Evolutionary conservation across 2,329 filamentous ascomycete genomes (phyloP).

Genomic region (Alternaria ethzedia): DNA sequence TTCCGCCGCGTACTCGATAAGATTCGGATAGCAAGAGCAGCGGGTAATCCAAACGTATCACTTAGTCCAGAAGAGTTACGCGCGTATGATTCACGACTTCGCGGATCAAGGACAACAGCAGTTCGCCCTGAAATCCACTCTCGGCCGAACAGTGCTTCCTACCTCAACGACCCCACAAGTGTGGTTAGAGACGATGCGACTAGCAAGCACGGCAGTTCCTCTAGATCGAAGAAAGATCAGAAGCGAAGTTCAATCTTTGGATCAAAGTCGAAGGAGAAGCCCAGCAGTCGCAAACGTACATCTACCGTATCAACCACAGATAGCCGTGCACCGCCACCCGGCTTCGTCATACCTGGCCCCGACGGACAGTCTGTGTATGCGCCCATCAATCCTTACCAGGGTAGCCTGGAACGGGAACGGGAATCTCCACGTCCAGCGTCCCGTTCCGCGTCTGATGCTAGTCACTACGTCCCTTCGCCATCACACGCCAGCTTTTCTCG

Average conservation of each 20-base stretch:
- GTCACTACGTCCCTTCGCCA: conserved; percentile 28
- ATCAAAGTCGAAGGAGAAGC: conserved; percentile 39
- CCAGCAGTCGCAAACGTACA: conserved; percentile 37
- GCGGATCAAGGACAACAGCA: conserved; percentile 53
- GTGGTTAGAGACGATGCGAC: conserved; percentile 35
- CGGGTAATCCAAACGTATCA: conserved; percentile 79
- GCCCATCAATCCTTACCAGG: conserved; percentile 52
- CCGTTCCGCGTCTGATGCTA: conserved; percentile 48
- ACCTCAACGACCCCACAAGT: conserved; percentile 39
- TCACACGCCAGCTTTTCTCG: conserved; percentile 39
- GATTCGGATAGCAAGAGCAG: conserved; percentile 77
- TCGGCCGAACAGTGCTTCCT: conserved; percentile 30
- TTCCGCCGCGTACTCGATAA: conserved; percentile 80
- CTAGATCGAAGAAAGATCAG: conserved; percentile 46
- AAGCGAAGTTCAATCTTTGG: conserved; percentile 37
- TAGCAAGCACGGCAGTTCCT: conserved; percentile 35
- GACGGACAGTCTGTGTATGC: conserved; percentile 56
- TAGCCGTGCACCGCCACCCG: conserved; percentile 48
- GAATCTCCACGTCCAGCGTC: conserved; percentile 51
- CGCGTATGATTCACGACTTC: conserved; percentile 73
- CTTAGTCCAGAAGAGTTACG: conserved; percentile 81
- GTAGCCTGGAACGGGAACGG: conserved; percentile 43
- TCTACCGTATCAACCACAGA: conserved; percentile 29
- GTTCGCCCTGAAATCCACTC: conserved; percentile 30
- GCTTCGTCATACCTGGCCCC: conserved; percentile 56